These are phyloP conservation scores for Physcomitrellopsis africana DNA, from an alignment of 225 moss, liverwort and hornwort species.

Conservation along the genomic window DNA sequence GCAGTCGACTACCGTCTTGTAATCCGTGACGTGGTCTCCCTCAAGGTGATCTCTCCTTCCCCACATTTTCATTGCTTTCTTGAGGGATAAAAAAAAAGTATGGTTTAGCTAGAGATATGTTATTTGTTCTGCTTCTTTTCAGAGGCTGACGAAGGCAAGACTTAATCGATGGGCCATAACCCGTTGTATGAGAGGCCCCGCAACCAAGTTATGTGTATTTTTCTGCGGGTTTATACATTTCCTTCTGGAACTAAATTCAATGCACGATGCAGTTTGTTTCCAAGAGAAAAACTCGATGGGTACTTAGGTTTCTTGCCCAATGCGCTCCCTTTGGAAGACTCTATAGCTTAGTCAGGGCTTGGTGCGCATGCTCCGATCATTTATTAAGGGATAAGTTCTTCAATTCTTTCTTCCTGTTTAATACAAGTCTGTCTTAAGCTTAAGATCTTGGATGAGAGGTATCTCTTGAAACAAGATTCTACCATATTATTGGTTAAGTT, in stretches of 20 bases:
- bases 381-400: neutral
- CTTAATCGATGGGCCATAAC: neutral
- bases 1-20: constrained; percentile 94
- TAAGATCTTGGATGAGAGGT: constrained; percentile 2
- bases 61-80: neutral
- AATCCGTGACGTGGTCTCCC: constrained; percentile 76
- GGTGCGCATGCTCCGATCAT: neutral
- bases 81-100: neutral
- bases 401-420: neutral
- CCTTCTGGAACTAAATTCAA: neutral
- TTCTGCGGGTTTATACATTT: constrained; percentile 5
- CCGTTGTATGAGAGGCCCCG: constrained; percentile 10
- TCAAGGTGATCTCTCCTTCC: constrained; percentile 58
- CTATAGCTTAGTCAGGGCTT: neutral
- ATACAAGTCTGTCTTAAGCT: constrained; percentile 3
- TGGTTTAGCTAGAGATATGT: neutral
- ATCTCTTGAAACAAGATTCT: constrained; percentile 13
- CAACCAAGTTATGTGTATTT: constrained; percentile 16
- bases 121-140: neutral
- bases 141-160: constrained; percentile 2
- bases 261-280: constrained; percentile 6
- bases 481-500: neutral
- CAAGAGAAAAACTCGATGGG: constrained; percentile 7
- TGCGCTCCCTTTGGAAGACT: neutral
- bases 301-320: constrained; percentile 8